Evolutionary conservation across 352 stramenopile species (phyloP), one percentile per base, ranked within the genome.

Genomic region (Globisporangium cylindrosporum): DNA sequence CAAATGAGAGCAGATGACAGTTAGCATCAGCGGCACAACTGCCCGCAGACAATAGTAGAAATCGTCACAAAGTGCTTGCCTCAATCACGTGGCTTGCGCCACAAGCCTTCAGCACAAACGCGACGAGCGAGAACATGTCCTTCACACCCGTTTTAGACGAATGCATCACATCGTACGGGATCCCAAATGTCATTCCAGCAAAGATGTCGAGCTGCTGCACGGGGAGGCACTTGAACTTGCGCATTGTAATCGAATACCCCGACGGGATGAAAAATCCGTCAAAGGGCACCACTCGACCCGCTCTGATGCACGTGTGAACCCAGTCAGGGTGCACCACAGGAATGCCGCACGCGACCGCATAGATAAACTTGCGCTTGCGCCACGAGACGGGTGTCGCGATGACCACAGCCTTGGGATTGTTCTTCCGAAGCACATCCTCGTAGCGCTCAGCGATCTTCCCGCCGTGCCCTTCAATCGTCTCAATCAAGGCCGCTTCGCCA

Each of bases 301-400:
- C 66, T 43, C 79, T 76, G 54, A 88, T 82, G 58, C 88, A 93
- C 57, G 75, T 75, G 29, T 86, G 80, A 14, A 95, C 79, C 88
- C 88, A 95, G 53, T 93, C 88, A 0, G 88, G 83, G 70, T 95
- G 88, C 20, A 95, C 73, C 3, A 95, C 82, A 15, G 88, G 84
- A 20, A 95, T 91, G n/a, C 85, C 84, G 66, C 79, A 91, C n/a
- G 82, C 82, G 59, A 95, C 59, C 6, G 88, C 88, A 66, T 86
- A 81, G 73, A 92, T 87, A 69, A 92, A 92, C 75, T 95, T 95
- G 46, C 82, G 77, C 29, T 92, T 92, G 20, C 88, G 80, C 81
- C 84, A 93, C 7, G 85, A 86, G 20, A 90, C 75, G 3, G 85
- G 78, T 0, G 84, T 95, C 12, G 85, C 82, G 22, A 95, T 91